These are phyloP conservation scores for Aspergillus japonicus DNA, from an alignment of 2,329 filamentous ascomycete genomes.

Conservation along the genomic window DNA sequence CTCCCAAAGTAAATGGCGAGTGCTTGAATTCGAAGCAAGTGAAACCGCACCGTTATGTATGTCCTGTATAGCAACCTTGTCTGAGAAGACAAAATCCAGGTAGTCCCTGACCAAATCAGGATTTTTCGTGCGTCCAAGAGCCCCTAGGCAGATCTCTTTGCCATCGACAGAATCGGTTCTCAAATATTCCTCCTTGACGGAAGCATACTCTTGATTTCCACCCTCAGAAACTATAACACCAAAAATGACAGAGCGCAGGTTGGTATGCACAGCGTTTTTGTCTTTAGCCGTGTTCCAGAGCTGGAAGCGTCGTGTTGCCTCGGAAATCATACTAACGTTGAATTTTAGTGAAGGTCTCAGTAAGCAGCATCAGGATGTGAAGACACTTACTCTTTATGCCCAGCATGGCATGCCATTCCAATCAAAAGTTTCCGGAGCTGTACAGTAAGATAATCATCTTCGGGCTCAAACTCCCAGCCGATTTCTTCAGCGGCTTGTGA, in stretches of 20 bases:
- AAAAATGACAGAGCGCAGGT: constrained; percentile 77
- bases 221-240: constrained; percentile 74
- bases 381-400: constrained; percentile 66
- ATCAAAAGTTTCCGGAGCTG: constrained; percentile 83
- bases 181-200: constrained; percentile 81
- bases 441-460: constrained; percentile 77
- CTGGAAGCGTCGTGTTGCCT: constrained; percentile 76
- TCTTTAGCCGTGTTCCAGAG: constrained; percentile 69
- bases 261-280: constrained; percentile 71
- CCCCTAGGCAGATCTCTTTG: constrained; percentile 77
- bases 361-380: neutral
- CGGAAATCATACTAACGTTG: constrained; percentile 59
- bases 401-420: constrained; percentile 68
- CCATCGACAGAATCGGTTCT: constrained; percentile 83
- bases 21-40: constrained; percentile 70
- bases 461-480: constrained; percentile 78
- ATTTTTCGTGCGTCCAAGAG: constrained; percentile 73
- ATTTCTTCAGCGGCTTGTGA: constrained; percentile 72
- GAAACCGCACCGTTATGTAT: constrained; percentile 77
- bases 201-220: constrained; percentile 65
- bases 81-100: constrained; percentile 75
- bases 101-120: constrained; percentile 65
- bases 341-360: constrained; percentile 6
- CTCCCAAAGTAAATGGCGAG: constrained; percentile 75
- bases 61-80: constrained; percentile 81